Evolutionary conservation across 352 stramenopile species (phyloP), one percentile per base, ranked within the genome.

Genomic region (Globisporangium canariense): DNA sequence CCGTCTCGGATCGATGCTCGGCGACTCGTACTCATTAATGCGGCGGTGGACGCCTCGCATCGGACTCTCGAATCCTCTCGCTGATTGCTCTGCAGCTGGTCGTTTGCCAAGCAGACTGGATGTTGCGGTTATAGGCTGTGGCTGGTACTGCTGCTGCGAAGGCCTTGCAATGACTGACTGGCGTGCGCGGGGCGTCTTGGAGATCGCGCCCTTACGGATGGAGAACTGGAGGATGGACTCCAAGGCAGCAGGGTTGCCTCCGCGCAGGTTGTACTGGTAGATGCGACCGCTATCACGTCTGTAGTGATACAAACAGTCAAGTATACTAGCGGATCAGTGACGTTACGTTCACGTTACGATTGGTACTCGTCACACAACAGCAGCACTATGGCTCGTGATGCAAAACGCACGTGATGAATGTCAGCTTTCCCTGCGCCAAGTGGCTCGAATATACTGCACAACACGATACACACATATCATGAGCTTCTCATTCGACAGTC

Each of bases 231-330:
- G 70, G 45, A 93, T 47, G 40, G 65, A 63, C 20, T 68, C 50
- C 60, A 93, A 78, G 34, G 75, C 66, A 1, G 64, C 54, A 1
- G 77, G 72, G 1, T 86, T 68, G 0, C 73, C 84, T 32, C 75
- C 62, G 18, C 73, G 78, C 13, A 90, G 47, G 56, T 93, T 93
- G 64, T 78, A 93, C 73, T 93, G 84, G 11, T 78, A 78, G 9
- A 85, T 75, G 13, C 70, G 72, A 18, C 67, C 66, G 3, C 61
- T 40, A 14, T 88, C 78, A 5, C 84, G 81, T 52, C 79, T 89
- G 34, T 30, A 7, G 13, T 46, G 10, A 50, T 36, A 36, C 32
- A 36, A 8, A 36, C 32, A 36, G 7, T 8, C 32, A 5, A 36
- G 38, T n/a, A 18, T 18, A 36, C 11, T 3, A 38, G 49, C 22